Evolutionary conservation across 2,329 filamentous ascomycete species (phyloP).

Genomic region (Drechslerella stenobrocha): DNA sequence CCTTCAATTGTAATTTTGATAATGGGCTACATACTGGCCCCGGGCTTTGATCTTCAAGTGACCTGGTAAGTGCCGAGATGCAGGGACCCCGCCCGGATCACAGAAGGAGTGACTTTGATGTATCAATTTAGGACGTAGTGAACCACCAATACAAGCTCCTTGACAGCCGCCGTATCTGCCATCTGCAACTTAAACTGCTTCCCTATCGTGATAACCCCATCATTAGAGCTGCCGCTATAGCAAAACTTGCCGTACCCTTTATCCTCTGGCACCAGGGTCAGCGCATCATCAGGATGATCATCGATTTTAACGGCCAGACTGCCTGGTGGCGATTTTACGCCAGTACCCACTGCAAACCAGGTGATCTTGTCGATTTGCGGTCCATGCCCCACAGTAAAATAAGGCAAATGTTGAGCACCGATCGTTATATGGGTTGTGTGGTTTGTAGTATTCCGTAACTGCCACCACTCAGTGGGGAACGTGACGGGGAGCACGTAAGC

Average conservation of each 20-base stretch:
- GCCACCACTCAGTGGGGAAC: constrained; percentile 12
- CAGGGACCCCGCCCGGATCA: too few species aligned
- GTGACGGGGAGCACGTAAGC: background rate
- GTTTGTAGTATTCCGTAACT: background rate
- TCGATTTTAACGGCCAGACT: background rate
- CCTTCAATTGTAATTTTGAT: too few species aligned
- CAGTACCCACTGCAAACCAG: constrained; percentile 2
- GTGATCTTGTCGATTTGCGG: constrained; percentile 2
- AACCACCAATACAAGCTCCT: background rate
- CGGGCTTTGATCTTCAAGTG: too few species aligned
- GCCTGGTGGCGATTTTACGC: background rate
- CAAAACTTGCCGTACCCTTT: background rate
- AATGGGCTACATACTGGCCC: constrained; percentile 14
- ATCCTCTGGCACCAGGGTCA: background rate
- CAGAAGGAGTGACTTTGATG: too few species aligned
- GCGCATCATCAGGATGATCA: background rate
- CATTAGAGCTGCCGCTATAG: background rate
- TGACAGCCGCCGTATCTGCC: background rate
- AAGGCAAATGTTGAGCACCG: background rate
- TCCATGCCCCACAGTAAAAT: constrained; percentile 1
- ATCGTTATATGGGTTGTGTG: constrained; percentile 1
- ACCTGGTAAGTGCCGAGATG: too few species aligned
- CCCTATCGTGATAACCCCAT: background rate
- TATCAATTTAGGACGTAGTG: background rate
- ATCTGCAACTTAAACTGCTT: constrained; percentile 3